A percentile compares a stretch with the other conserved stretches of the same genome.
Conservation (phyloP, 2,329 filamentous ascomycete species). For the Ascochyta fabae region DNA sequence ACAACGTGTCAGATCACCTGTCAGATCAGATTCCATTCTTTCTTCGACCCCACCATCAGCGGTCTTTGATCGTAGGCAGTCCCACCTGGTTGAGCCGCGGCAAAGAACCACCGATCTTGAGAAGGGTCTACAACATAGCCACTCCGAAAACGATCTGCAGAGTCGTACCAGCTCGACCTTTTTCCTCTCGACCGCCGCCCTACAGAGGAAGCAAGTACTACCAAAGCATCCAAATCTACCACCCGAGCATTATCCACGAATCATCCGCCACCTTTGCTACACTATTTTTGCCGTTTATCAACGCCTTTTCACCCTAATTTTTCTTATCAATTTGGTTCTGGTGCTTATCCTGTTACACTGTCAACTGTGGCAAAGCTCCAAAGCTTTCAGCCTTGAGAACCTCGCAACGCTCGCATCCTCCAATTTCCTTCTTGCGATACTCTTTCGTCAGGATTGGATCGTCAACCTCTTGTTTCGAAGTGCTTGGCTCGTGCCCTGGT, state of each 20-base stretch:
- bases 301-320: constrained; percentile 52
- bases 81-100: constrained; percentile 10
- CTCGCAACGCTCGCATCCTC: constrained; percentile 40
- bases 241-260: background rate
- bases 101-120: constrained; percentile 21
- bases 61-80: constrained; percentile 15
- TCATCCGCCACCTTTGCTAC: constrained; percentile 28
- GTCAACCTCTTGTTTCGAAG: constrained; percentile 39
- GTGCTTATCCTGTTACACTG: constrained; percentile 26
- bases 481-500: constrained; percentile 41
- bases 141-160: background rate
- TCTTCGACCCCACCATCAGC: constrained; percentile 12
- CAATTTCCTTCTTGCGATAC: constrained; percentile 41
- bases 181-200: background rate
- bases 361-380: background rate
- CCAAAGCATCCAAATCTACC: background rate
- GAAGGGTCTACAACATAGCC: constrained; percentile 18
- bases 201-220: background rate
- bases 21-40: constrained; percentile 5
- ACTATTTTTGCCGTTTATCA: constrained; percentile 44
- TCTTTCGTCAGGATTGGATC: constrained; percentile 43
- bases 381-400: constrained; percentile 5
- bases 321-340: constrained; percentile 47
- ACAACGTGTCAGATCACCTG: constrained; percentile 5
- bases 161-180: background rate